phyloP scores from a whole-genome alignment of 2,329 filamentous ascomycete genomes.

The Amauroascus verrucosus region DNA sequence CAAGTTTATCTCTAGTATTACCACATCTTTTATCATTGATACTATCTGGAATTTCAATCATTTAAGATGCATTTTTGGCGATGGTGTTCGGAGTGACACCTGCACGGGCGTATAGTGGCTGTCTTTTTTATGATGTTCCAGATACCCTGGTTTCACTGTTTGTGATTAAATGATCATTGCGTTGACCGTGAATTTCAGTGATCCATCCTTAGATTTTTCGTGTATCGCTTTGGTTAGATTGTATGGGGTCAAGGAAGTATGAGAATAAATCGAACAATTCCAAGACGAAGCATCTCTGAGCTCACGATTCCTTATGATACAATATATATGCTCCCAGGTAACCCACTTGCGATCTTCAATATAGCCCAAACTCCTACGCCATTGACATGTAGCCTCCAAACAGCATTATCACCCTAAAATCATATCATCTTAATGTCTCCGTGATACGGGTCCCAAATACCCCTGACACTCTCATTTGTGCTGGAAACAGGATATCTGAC shows the following conservation, averaged over 20 bases:
- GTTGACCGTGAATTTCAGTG: not conserved
- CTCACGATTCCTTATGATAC: not conserved
- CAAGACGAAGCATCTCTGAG: not conserved
- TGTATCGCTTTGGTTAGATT: not conserved
- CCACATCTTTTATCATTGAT: not conserved
- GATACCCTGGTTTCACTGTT: not conserved
- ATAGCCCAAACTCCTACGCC: slow-evolving; percentile 6
- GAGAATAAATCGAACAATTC: not conserved
- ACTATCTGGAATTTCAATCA: not conserved
- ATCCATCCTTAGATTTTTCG: not conserved
- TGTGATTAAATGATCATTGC: not conserved
- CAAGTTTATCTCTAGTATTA: slow-evolving; percentile 38
- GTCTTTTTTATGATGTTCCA: not conserved
- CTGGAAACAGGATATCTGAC: slow-evolving; percentile 51
- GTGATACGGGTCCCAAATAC: slow-evolving; percentile 56
- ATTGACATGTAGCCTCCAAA: slow-evolving; percentile 8
- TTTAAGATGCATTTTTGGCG: slow-evolving; percentile 2
- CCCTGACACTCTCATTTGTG: slow-evolving; percentile 54
- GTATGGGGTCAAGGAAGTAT: not conserved
- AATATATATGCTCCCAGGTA: not conserved
- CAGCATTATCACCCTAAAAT: slow-evolving; percentile 13
- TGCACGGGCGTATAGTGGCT: not conserved
- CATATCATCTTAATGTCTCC: slow-evolving; percentile 44
- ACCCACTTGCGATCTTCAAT: not conserved
- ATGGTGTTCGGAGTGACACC: not conserved